Conservation (phyloP, 2,329 filamentous ascomycete species). For the Arthrobotrys conoides region DNA sequence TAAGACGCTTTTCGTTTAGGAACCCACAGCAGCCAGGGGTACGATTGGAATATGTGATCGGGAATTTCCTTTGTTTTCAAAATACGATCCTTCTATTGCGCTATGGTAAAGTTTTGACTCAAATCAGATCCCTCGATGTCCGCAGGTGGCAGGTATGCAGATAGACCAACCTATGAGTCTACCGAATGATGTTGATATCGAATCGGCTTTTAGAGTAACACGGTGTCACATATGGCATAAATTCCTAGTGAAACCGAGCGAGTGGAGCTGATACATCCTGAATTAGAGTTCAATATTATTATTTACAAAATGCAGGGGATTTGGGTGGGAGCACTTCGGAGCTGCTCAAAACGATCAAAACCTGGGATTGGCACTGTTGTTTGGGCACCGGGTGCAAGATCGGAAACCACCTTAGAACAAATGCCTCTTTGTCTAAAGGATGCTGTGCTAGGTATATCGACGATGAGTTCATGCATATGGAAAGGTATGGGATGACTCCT, state of each 20-base stretch:
- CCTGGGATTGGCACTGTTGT: neutral
- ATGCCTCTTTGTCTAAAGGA: neutral
- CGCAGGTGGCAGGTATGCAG: neutral
- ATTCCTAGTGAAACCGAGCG: neutral
- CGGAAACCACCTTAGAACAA: neutral
- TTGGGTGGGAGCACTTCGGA: neutral
- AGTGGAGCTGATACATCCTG: neutral
- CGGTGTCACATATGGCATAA: conserved; percentile 3
- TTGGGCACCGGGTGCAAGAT: neutral
- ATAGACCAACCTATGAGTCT: neutral
- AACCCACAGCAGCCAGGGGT: conserved; percentile 2
- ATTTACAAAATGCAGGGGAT: conserved; percentile 5
- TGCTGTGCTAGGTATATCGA: neutral
- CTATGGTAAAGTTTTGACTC: neutral
- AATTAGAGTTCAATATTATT: conserved; percentile 8
- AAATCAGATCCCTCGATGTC: neutral
- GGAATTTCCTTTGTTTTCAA: neutral
- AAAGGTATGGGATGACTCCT: neutral
- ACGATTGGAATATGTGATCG: neutral
- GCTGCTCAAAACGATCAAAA: neutral
- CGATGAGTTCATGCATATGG: neutral
- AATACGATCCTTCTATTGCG: neutral
- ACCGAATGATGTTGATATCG: neutral
- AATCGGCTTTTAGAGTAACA: conserved; percentile 8
- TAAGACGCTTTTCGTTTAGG: neutral